Evolutionary conservation across 306 rosid genomes (phyloP).

Genomic region (peach (Prunus persica)): DNA sequence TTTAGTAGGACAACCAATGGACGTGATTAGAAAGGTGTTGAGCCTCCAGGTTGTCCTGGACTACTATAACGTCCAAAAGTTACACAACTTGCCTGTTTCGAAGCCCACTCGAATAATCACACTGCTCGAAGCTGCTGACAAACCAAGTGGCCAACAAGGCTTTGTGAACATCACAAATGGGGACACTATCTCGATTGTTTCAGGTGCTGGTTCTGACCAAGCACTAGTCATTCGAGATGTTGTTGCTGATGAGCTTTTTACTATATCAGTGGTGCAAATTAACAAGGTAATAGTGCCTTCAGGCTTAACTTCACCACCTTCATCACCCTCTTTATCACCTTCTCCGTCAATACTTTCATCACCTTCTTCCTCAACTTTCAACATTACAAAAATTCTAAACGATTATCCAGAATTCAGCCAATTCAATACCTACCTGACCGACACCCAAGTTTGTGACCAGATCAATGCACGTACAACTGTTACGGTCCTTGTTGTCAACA

Average conservation of each 20-base stretch:
- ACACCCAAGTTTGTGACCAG: not conserved
- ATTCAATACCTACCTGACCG: not conserved
- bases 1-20: slow-evolving; percentile 34
- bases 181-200: slow-evolving; percentile 8
- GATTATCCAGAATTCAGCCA: not conserved
- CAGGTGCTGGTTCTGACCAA: slow-evolving; percentile 14
- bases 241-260: not conserved
- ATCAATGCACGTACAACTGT: not conserved
- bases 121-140: slow-evolving; percentile 20
- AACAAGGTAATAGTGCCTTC: not conserved
- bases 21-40: slow-evolving; percentile 12
- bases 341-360: not conserved
- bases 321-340: not conserved
- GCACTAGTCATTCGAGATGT: not conserved
- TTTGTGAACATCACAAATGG: slow-evolving; percentile 20
- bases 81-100: slow-evolving; percentile 6
- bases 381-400: not conserved
- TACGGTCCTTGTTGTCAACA: not conserved
- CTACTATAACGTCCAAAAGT: slow-evolving; percentile 21
- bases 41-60: slow-evolving; percentile 39
- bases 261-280: not conserved
- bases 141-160: slow-evolving; percentile 21
- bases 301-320: not conserved
- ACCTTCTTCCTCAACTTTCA: not conserved
- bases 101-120: slow-evolving; percentile 23